Evolutionary conservation across 192 early-diverging fungal species (phyloP).

Genomic region (Coemansia sp.): DNA sequence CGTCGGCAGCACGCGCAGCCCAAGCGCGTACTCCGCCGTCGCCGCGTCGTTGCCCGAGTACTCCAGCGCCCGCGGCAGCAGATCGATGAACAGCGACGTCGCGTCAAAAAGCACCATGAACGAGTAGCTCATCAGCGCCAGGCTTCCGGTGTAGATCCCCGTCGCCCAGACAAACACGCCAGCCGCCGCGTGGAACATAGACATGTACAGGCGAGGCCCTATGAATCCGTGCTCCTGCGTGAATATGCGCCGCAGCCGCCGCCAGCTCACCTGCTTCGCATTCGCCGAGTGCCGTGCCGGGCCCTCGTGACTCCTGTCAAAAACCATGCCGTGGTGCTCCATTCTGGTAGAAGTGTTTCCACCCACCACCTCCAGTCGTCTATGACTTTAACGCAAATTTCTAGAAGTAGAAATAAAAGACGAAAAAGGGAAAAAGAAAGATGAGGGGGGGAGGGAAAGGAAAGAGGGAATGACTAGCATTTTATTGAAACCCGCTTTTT

Average conservation of each 20-base stretch:
- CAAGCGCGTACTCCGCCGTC: slow-evolving; percentile 37
- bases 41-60: slow-evolving; percentile 29
- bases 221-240: slow-evolving; percentile 28
- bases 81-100: slow-evolving; percentile 27
- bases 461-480: not conserved
- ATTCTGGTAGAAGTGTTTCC: not conserved
- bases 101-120: slow-evolving; percentile 39
- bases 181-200: slow-evolving; percentile 14
- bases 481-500: not conserved
- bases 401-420: not conserved
- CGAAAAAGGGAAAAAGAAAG: not conserved
- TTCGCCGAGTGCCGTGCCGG: not conserved
- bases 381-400: not conserved
- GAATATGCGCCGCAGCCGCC: slow-evolving; percentile 26
- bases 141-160: slow-evolving; percentile 26
- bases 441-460: not conserved
- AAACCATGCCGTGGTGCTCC: not conserved
- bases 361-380: not conserved
- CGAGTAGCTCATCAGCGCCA: slow-evolving; percentile 36
- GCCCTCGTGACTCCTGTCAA: not conserved
- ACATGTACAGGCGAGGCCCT: slow-evolving; percentile 25
- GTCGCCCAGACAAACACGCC: slow-evolving; percentile 24
- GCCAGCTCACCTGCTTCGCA: slow-evolving; percentile 23
- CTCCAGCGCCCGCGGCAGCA: slow-evolving; percentile 31
- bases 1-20: slow-evolving; percentile 25